A percentile compares a stretch with the other conserved stretches of the same genome.
These are phyloP conservation scores for Cercospora brassicicola DNA, from an alignment of 2,329 filamentous ascomycete genomes.

Conservation along the genomic window DNA sequence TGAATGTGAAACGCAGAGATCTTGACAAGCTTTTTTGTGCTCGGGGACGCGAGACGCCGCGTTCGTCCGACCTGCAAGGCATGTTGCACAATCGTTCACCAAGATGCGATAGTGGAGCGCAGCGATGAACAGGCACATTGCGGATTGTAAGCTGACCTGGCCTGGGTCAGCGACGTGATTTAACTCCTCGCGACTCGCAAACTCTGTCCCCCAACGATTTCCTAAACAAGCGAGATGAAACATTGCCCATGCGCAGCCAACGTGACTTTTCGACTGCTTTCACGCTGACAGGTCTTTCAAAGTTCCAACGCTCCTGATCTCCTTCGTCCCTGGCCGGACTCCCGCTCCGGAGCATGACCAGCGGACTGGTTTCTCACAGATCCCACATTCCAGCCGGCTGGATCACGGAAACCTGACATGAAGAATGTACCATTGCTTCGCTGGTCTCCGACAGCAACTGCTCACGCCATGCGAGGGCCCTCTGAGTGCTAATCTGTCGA, in stretches of 20 bases:
- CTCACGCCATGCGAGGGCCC: conserved; percentile 28
- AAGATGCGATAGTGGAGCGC: background rate
- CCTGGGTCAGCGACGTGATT: background rate
- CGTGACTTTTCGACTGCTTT: background rate
- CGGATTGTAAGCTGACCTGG: background rate
- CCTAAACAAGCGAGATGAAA: conserved; percentile 7
- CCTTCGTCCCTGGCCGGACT: background rate
- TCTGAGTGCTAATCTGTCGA: conserved; percentile 4
- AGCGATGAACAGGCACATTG: background rate
- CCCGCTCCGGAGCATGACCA: background rate
- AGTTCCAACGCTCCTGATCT: background rate
- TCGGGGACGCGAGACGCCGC: conserved; percentile 1
- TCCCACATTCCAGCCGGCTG: conserved; percentile 29
- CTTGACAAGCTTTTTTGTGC: background rate
- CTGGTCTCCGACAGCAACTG: conserved; percentile 11
- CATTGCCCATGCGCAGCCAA: background rate
- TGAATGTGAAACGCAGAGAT: conserved; percentile 8
- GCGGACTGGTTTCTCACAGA: background rate
- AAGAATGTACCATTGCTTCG: conserved; percentile 27
- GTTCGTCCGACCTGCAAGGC: conserved; percentile 9
- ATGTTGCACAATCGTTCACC: conserved; percentile 1
- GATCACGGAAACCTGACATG: conserved; percentile 16
- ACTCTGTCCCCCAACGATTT: background rate
- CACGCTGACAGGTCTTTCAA: background rate
- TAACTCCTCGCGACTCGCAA: background rate